Evolutionary conservation across 805 yeast species (phyloP).

Genomic region (Kodamaea kaohsiungensis): DNA sequence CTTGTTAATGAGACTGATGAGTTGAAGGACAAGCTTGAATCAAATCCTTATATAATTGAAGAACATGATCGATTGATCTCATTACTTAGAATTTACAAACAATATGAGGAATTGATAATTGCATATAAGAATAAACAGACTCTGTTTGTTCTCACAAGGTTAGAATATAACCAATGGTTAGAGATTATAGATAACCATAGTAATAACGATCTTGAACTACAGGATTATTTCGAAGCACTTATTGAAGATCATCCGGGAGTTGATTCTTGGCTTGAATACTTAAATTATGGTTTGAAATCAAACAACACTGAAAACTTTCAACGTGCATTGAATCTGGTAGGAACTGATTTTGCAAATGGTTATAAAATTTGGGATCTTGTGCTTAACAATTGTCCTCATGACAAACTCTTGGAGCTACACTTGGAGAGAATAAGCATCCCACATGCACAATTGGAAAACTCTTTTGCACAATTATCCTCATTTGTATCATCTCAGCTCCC

Average conservation of each 20-base stretch:
- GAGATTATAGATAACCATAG: background rate
- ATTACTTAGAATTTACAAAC: slow-evolving; percentile 5
- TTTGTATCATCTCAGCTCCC: slow-evolving; percentile 36
- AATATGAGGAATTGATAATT: slow-evolving; percentile 7
- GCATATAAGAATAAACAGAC: background rate
- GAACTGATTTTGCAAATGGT: slow-evolving; percentile 25
- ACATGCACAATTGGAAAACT: slow-evolving; percentile 40
- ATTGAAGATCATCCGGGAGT: slow-evolving; percentile 2
- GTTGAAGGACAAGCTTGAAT: slow-evolving; percentile 10
- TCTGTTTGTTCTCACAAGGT: background rate
- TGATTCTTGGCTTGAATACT: slow-evolving; percentile 1
- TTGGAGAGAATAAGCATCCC: slow-evolving; percentile 39
- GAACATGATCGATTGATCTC: slow-evolving; percentile 20
- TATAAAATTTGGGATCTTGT: slow-evolving; percentile 21
- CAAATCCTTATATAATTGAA: slow-evolving; percentile 15
- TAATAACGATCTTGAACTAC: background rate
- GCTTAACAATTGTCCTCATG: slow-evolving; percentile 11
- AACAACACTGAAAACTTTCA: background rate
- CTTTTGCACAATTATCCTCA: slow-evolving; percentile 40
- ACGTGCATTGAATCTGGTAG: slow-evolving; percentile 2
- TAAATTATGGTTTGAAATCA: background rate
- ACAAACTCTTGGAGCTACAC: slow-evolving; percentile 21
- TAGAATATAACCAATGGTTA: background rate
- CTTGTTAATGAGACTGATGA: slow-evolving; percentile 9
- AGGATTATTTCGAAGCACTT: background rate